Evolutionary conservation across 2,329 filamentous ascomycete genomes (phyloP).

Genomic region (Fusarium sp.): DNA sequence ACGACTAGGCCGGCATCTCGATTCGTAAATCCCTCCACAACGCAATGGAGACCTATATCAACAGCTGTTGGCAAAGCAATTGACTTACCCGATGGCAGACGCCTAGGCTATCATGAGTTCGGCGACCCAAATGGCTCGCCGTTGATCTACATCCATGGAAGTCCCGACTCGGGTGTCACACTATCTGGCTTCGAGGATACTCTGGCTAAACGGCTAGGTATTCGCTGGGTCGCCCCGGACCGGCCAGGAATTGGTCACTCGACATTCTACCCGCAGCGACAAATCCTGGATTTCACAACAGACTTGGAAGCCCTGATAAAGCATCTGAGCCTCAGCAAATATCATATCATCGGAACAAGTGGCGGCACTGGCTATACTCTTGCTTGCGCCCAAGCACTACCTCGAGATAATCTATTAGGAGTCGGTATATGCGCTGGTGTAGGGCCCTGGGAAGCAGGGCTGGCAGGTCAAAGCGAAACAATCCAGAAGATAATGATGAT

Average conservation of each 20-base stretch:
- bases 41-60: neutral
- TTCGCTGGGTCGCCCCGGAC: neutral
- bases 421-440: neutral
- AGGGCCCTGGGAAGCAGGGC: neutral
- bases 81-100: neutral
- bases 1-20: neutral
- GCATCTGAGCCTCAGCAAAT: accelerated
- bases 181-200: too few species aligned
- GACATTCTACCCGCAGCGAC: neutral
- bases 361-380: neutral
- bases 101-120: neutral
- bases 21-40: neutral
- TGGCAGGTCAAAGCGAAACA: neutral
- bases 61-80: neutral
- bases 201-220: accelerated
- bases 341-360: neutral
- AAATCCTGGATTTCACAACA: accelerated
- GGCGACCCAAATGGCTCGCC: neutral
- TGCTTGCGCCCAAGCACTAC: neutral
- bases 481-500: neutral
- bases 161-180: neutral
- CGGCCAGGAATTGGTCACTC: neutral
- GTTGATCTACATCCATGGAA: neutral
- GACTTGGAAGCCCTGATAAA: neutral
- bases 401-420: too few species aligned